Percentiles rank a stretch among this genome's conserved stretches.
Evolutionary conservation across 2,329 filamentous ascomycete genomes (phyloP).

Genomic region (Neurospora sp.): DNA sequence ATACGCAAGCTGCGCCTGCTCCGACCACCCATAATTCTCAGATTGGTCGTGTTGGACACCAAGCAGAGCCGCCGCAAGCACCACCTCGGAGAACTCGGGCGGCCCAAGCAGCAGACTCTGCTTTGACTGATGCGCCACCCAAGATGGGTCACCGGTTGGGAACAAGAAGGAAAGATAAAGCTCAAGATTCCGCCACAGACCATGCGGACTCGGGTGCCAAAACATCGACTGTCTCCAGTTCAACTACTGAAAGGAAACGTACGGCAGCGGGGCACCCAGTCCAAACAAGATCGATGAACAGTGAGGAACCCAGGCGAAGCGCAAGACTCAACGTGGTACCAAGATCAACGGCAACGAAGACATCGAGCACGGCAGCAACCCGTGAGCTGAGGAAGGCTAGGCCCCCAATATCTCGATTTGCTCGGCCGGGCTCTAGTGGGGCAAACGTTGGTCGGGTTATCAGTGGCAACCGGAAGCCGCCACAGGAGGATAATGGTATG

Average conservation of each 20-base stretch:
- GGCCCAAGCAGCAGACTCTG: slow-evolving; percentile 39
- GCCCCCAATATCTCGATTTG: slow-evolving; percentile 55
- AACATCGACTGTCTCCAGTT: slow-evolving; percentile 28
- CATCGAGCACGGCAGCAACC: slow-evolving; percentile 49
- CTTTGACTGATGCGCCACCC: slow-evolving; percentile 48
- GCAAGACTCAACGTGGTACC: slow-evolving; percentile 60
- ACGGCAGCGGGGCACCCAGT: slow-evolving; percentile 80
- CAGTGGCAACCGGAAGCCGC: slow-evolving; percentile 76
- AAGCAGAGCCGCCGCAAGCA: slow-evolving; percentile 39
- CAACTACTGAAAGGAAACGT: slow-evolving; percentile 64
- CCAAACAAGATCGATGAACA: slow-evolving; percentile 37
- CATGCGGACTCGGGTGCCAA: slow-evolving; percentile 27
- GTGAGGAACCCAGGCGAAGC: slow-evolving; percentile 59
- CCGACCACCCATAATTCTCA: slow-evolving; percentile 26
- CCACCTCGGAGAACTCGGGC: slow-evolving; percentile 44
- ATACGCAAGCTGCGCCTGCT: slow-evolving; percentile 49
- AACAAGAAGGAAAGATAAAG: slow-evolving; percentile 30
- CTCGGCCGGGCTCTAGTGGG: slow-evolving; percentile 55
- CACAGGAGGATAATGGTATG: slow-evolving; percentile 50
- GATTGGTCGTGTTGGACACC: slow-evolving; percentile 21
- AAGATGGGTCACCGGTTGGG: slow-evolving; percentile 51
- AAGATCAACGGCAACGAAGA: slow-evolving; percentile 56
- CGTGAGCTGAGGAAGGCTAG: slow-evolving; percentile 79
- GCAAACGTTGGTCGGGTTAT: slow-evolving; percentile 76
- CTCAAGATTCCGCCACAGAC: slow-evolving; percentile 34